phyloP scores from a whole-genome alignment of 1,284 basidiomycete genomes.

The Sanguinoderma infundibulare region DNA sequence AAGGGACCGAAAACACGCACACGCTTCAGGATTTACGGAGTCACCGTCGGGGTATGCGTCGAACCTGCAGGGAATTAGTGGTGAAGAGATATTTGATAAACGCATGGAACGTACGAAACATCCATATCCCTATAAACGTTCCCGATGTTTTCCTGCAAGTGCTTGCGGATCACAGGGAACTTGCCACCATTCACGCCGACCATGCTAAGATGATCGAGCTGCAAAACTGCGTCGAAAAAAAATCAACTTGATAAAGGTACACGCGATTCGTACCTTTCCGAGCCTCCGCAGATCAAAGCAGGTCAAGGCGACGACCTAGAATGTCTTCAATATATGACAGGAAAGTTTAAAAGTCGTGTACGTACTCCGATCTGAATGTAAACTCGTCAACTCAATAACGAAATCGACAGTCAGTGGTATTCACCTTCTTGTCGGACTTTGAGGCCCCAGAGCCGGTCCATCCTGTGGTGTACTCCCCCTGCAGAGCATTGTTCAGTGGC shows the following conservation, averaged over 20 bases:
- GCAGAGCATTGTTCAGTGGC: background rate
- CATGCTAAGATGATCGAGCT: conserved; percentile 80
- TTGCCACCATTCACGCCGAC: conserved; percentile 85
- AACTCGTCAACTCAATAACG: background rate
- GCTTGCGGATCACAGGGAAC: conserved; percentile 83
- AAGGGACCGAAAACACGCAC: conserved; percentile 48
- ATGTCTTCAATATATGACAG: background rate
- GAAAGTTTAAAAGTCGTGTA: conserved; percentile 12
- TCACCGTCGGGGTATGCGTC: conserved; percentile 79
- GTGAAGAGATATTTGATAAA: background rate
- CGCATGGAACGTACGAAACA: conserved; percentile 55
- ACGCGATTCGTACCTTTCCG: conserved; percentile 66
- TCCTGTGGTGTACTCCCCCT: conserved; percentile 94
- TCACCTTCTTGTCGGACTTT: conserved; percentile 91
- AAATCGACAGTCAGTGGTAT: conserved; percentile 5
- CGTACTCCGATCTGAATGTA: conserved; percentile 66
- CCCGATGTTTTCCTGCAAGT: conserved; percentile 85
- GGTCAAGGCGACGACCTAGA: conserved; percentile 86
- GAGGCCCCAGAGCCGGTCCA: conserved; percentile 91
- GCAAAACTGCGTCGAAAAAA: background rate
- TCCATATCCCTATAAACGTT: conserved; percentile 88
- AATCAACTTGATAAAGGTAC: background rate
- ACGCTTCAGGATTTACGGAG: conserved; percentile 78
- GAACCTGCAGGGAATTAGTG: conserved; percentile 52
- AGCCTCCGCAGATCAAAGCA: conserved; percentile 88